Evolutionary conservation across 768 basidiomycete species (phyloP).

Genomic region (Goffeauzyma gilvescens): DNA sequence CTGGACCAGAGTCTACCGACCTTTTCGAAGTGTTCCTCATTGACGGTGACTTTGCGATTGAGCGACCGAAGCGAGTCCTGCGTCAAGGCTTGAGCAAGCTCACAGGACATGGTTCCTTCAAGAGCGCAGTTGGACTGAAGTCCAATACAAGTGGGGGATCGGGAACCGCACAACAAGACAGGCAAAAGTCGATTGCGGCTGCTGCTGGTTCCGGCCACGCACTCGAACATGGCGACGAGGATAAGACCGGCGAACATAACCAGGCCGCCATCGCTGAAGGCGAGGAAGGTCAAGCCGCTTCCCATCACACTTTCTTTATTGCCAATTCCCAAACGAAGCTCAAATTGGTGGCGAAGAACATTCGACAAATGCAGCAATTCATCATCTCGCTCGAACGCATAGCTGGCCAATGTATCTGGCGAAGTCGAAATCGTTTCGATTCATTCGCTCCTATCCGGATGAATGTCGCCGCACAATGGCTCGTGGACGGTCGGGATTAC

Average conservation of each 20-base stretch:
- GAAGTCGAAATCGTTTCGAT: constrained; percentile 64
- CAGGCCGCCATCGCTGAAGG: constrained; percentile 31
- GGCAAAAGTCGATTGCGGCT: constrained; percentile 8
- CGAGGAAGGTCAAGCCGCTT: constrained; percentile 44
- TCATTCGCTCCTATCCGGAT: constrained; percentile 82
- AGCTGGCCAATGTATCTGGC: constrained; percentile 56
- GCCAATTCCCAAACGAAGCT: constrained; percentile 74
- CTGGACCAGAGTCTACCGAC: constrained; percentile 62
- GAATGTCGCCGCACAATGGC: constrained; percentile 92
- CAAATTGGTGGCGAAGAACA: constrained; percentile 69
- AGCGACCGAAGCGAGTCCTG: constrained; percentile 75
- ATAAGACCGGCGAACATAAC: constrained; percentile 19
- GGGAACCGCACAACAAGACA: constrained; percentile 4
- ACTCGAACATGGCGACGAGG: constrained; percentile 12
- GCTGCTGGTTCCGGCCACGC: constrained; percentile 9
- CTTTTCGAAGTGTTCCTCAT: constrained; percentile 87
- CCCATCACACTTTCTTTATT: constrained; percentile 86
- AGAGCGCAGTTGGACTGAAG: constrained; percentile 8
- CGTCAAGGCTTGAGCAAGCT: constrained; percentile 62
- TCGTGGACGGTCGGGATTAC: constrained; percentile 97
- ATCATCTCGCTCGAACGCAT: constrained; percentile 75
- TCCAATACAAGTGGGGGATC: constrained; percentile 4
- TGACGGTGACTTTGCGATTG: constrained; percentile 70
- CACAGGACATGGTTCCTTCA: constrained; percentile 26
- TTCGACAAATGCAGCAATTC: constrained; percentile 96